Conservation (phyloP, 164 flowering plant species). For the Tinospora cordifolia region DNA sequence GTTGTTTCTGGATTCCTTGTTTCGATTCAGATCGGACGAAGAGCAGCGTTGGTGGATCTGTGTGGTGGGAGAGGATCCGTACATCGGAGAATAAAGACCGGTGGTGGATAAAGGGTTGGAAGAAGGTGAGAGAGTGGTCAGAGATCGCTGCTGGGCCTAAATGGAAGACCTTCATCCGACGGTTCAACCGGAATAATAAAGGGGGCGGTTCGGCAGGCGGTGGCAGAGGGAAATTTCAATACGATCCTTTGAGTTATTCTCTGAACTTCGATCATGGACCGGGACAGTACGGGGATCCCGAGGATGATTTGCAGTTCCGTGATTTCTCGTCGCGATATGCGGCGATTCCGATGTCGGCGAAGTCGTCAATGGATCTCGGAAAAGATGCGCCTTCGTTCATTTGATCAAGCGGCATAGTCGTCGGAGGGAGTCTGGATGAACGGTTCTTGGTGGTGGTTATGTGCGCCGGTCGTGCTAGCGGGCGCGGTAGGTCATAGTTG, state of each 20-base stretch:
- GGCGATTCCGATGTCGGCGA: conserved; percentile 19
- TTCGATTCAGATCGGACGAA: conserved; percentile 11
- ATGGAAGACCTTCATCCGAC: conserved; percentile 50
- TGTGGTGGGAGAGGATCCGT: conserved; percentile 29
- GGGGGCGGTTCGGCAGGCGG: neutral
- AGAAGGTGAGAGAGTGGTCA: conserved; percentile 42
- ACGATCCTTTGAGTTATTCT: conserved; percentile 49
- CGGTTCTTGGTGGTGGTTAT: neutral
- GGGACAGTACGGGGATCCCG: conserved; percentile 17
- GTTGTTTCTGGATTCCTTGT: conserved; percentile 35
- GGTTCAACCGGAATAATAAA: conserved; percentile 24
- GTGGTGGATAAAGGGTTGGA: conserved; percentile 23
- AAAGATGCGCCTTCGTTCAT: conserved; percentile 16
- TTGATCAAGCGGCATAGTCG: conserved; percentile 1
- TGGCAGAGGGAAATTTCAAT: conserved; percentile 28
- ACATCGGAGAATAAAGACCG: conserved; percentile 19
- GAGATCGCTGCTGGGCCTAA: conserved; percentile 41
- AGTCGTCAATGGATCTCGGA: conserved; percentile 26
- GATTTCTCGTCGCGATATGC: conserved; percentile 29
- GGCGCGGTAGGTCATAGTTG: neutral
- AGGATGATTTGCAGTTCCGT: conserved; percentile 21
- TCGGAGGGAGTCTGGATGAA: neutral
- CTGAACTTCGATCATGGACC: conserved; percentile 45
- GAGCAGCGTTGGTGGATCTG: conserved; percentile 7
- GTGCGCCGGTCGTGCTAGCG: neutral